Evolutionary conservation across 208 protist species (phyloP), one percentile per base, ranked within the genome.

Genomic region (Crithidia thermophila): DNA sequence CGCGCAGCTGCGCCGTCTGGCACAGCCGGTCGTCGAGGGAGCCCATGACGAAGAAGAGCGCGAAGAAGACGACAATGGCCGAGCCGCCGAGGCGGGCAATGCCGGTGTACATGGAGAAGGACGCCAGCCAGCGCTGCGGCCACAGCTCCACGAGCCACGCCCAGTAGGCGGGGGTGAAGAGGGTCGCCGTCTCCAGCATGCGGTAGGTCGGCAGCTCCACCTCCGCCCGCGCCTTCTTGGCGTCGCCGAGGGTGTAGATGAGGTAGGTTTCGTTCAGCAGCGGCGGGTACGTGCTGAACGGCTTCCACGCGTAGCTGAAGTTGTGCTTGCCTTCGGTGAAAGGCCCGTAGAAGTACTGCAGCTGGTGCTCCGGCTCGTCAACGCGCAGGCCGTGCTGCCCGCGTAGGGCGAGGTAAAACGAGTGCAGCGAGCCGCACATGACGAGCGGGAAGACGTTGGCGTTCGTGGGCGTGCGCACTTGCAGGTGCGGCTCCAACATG

Each of bases 281-380:
- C 31, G 63, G 79, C 5, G 72, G 72, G 42, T 68, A 73, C 34
- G 81, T 87, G 58, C 73, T 79, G 64, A 84, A 84, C 3, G 84
- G 81, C 57, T 81, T 81, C 86, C 88, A 94, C 58, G 81, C 81
- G 53, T 90, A 90, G 23, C 59, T 57, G 67, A 91, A 91, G 40
- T 66, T 66, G 30, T 67, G 61, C 39, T 18, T 34, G 13, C 58
- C 20, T 57, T 58, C 31, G 21, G 55, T 25, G 50, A 86, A 89
- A 1, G 88, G 78, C 1, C 85, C 85, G 47, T 78, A 90, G 63
- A 90, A 94, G 58, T 87, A 87, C 72, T 94, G 88, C 58, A 82
- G 34, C 66, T 91, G 84, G 25, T 79, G 56, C 60, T 87, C 85
- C 18, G 85, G 85, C 66, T 94, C 85, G 47, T 88, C 88, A 6